Evolutionary conservation across 345 rosid genomes (phyloP).

Genomic region (Euphorbia pulcherrima): DNA sequence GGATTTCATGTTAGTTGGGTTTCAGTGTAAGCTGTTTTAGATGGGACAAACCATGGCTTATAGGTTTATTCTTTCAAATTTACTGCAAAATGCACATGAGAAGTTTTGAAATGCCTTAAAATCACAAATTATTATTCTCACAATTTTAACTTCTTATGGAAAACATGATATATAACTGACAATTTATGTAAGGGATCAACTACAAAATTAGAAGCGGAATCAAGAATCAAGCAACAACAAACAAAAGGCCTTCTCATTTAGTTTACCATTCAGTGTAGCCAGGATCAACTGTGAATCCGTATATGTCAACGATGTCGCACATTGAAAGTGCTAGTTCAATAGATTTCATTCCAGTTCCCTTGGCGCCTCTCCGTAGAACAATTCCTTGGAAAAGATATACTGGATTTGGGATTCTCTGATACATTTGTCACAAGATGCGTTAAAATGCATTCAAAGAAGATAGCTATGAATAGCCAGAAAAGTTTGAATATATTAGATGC

Average conservation of each 20-base stretch:
- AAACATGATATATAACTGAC: not conserved
- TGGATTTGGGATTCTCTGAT: conserved; percentile 88
- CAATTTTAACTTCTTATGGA: not conserved
- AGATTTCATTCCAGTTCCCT: conserved; percentile 98
- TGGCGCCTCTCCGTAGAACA: conserved; percentile 91
- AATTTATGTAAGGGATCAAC: not conserved
- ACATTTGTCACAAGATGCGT: conserved; percentile 11
- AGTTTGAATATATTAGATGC: not conserved
- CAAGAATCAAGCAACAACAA: not conserved
- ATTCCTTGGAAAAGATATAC: conserved; percentile 98
- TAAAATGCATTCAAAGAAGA: conserved; percentile 6
- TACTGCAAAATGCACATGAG: not conserved
- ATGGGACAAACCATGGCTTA: not conserved
- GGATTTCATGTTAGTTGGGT: not conserved
- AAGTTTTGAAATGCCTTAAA: not conserved
- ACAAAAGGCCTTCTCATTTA: not conserved
- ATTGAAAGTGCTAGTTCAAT: conserved; percentile 90
- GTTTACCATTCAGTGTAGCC: conserved; percentile 94
- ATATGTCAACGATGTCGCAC: conserved; percentile 90
- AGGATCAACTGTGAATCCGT: conserved; percentile 97
- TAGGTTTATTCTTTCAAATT: not conserved
- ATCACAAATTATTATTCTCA: not conserved
- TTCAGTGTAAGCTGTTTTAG: not conserved
- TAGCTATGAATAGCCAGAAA: not conserved
- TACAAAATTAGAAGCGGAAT: not conserved